Conservation (phyloP, 192 early-diverging fungal species). For the Backusella circina region DNA sequence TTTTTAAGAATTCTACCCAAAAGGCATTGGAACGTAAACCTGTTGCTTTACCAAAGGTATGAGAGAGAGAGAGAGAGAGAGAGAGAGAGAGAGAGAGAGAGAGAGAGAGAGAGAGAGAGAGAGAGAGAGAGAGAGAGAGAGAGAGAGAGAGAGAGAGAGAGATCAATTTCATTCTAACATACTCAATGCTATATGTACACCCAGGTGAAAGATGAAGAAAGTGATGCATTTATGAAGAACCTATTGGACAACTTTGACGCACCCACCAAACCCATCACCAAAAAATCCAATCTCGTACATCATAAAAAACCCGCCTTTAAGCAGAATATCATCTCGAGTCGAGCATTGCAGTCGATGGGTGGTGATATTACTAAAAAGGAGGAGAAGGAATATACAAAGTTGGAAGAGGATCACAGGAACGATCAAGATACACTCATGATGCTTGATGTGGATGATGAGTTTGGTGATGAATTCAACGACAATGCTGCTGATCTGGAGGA, state of each 20-base stretch:
- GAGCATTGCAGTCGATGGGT: background rate
- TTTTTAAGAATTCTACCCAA: slow-evolving; percentile 14
- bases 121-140: no score
- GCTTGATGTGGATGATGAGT: background rate
- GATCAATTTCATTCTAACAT: no score
- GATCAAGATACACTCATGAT: background rate
- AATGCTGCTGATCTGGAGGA: background rate
- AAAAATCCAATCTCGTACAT: background rate
- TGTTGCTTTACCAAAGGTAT: background rate
- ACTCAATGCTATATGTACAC: no score
- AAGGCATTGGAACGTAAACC: background rate
- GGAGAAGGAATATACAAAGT: background rate
- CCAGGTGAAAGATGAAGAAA: slow-evolving; percentile 18
- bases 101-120: no score
- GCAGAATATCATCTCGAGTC: background rate
- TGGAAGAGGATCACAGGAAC: background rate
- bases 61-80: no score
- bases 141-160: no score
- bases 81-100: no score
- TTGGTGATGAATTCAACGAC: background rate
- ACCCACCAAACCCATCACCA: slow-evolving; percentile 7
- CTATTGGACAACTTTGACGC: slow-evolving; percentile 3
- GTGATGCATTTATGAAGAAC: slow-evolving; percentile 31
- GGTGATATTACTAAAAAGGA: background rate
- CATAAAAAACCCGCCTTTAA: background rate